Evolutionary conservation across 305 asterid genomes (phyloP), one percentile per base, ranked within the genome.

Genomic region (Petunia hybrid): DNA sequence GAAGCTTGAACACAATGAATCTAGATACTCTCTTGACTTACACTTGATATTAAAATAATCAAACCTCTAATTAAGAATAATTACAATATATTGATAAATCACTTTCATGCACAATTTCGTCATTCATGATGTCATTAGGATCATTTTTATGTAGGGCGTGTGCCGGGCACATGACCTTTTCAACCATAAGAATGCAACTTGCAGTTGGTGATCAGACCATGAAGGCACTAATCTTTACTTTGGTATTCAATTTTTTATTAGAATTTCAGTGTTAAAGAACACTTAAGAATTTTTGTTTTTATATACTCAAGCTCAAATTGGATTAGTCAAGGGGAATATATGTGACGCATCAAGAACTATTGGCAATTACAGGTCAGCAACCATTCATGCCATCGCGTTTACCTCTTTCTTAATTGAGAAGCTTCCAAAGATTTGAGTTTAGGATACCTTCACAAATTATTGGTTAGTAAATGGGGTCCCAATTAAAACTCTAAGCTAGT

Each of bases 1-100:
- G 63, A 65, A 59, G 42, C 38, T 43, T 66, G 41, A 42, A 55
- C 31, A 22, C 79, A 59, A 64, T 46, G 82, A 86, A 85, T 86
- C 85, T 78, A 8, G 55, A 73, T 64, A 40, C 53, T 46, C 46
- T 77, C 8, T 13, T 77, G 16, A 69, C 56, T 12, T 70, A 53
- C 60, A 43, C 38, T 71, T 45, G 2, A 48, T 39, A 48, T 22
- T 71, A 9, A 48, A 12, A 46, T 71, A 48, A 71, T 71, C 61
- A 48, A 31, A 71, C 31, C 10, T 59, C 60, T 79, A 48, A 64
- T 82, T 31, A 48, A 77, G 6, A 10, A 68, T 66, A 61, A 35
- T 51, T n/a, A 66, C 22, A 41, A 40, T 56, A 48, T 68, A 42
- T 43, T 68, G 1, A 0, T 45, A 45, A 69, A 69, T 22, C 16